These are phyloP conservation scores for Microsporum audouinii DNA, from an alignment of 2,329 filamentous ascomycete genomes.

Conservation along the genomic window DNA sequence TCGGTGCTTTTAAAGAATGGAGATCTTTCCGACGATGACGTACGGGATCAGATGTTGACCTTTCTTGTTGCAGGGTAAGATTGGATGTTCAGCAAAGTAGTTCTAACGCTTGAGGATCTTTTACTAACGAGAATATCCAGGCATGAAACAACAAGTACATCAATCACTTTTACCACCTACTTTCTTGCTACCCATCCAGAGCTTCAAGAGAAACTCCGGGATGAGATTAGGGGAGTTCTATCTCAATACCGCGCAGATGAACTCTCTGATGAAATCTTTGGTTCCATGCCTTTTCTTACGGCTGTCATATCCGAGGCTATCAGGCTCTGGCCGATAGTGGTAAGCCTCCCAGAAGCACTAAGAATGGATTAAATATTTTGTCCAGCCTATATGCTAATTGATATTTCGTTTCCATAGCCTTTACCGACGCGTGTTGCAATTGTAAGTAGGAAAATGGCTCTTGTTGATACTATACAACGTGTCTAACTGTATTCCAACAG, in stretches of 20 bases:
- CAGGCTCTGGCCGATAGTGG: background rate
- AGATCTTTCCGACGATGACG: slow-evolving; percentile 28
- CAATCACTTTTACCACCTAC: slow-evolving; percentile 45
- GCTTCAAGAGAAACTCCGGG: slow-evolving; percentile 38
- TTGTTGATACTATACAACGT: background rate
- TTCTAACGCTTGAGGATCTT: background rate
- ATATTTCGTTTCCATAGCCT: background rate
- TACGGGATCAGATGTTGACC: slow-evolving; percentile 35
- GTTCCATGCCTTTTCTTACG: slow-evolving; percentile 31
- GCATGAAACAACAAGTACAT: slow-evolving; percentile 46
- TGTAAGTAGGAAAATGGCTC: background rate
- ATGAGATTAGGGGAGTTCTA: slow-evolving; percentile 41
- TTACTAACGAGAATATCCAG: slow-evolving; percentile 20
- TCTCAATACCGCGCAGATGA: slow-evolving; percentile 18
- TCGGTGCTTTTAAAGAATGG: slow-evolving; percentile 29
- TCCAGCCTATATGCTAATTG: no score
- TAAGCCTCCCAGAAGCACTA: background rate
- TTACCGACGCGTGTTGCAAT: background rate
- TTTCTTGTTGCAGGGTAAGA: slow-evolving; percentile 31
- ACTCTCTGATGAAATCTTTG: slow-evolving; percentile 37
- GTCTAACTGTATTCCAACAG: background rate
- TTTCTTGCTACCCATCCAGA: slow-evolving; percentile 41
- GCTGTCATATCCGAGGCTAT: background rate
- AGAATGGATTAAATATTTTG: no score
- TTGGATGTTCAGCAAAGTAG: slow-evolving; percentile 6